Conservation (phyloP, 1,139 yeast species). For the Candida frijolesensis region DNA sequence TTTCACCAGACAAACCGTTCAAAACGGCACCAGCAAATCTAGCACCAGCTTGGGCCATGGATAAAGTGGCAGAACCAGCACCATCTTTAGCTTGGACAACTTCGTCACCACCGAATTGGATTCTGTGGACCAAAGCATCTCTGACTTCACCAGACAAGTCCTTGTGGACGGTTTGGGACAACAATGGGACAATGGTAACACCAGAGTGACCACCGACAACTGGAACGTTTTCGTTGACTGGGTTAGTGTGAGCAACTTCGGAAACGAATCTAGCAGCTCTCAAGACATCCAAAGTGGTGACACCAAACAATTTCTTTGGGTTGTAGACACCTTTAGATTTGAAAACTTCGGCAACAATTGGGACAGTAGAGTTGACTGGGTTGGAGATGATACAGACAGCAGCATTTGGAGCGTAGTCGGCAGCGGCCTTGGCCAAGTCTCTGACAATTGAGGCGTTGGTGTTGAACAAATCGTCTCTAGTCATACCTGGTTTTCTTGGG, state of each 20-base stretch:
- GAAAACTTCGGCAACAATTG: constrained; percentile 85
- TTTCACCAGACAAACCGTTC: constrained; percentile 56
- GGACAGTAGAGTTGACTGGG: constrained; percentile 96
- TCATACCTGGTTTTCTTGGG: constrained; percentile 98
- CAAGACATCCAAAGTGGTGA: constrained; percentile 87
- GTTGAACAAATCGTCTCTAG: constrained; percentile 92
- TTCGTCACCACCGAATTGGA: constrained; percentile 97
- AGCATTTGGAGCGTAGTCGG: constrained; percentile 73
- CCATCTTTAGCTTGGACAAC: constrained; percentile 96
- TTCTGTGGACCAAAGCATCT: constrained; percentile 77
- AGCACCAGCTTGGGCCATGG: constrained; percentile 97
- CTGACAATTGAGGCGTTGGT: constrained; percentile 91
- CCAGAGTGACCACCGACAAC: constrained; percentile 98
- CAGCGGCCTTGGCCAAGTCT: constrained; percentile 80
- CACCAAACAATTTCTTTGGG: constrained; percentile 85
- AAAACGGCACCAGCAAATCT: constrained; percentile 68
- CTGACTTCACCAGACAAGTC: constrained; percentile 53
- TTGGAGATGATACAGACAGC: constrained; percentile 81
- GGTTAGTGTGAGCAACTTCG: constrained; percentile 56
- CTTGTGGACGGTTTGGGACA: constrained; percentile 64
- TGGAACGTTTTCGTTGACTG: constrained; percentile 65
- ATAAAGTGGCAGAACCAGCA: constrained; percentile 90
- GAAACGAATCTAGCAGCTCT: constrained; percentile 84
- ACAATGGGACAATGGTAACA: constrained; percentile 87
- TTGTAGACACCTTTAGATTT: constrained; percentile 74